phyloP scores from a whole-genome alignment of 257 asterid genomes.

The Jasminum sambac region DNA sequence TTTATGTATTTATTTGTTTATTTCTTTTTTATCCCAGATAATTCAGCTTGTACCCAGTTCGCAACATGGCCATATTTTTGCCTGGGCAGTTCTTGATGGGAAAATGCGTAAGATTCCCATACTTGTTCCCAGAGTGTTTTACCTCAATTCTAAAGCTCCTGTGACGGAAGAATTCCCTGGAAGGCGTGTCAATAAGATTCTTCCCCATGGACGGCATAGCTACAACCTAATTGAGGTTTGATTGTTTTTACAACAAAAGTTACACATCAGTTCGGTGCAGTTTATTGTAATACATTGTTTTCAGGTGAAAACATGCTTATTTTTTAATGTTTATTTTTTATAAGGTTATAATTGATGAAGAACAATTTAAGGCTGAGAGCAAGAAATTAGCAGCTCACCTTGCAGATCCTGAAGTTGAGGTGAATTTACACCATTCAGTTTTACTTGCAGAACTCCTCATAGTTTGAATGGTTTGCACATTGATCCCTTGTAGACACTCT shows the following conservation, averaged over 20 bases:
- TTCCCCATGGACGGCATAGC: constrained; percentile 91
- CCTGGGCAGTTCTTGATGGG: constrained; percentile 96
- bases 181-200: constrained; percentile 82
- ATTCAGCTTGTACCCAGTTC: constrained; percentile 77
- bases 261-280: constrained; percentile 16
- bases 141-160: constrained; percentile 94
- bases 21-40: constrained; percentile 51
- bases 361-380: constrained; percentile 81
- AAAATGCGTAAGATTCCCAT: constrained; percentile 79
- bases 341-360: constrained; percentile 87
- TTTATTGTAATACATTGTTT: constrained; percentile 2
- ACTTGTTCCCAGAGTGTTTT: constrained; percentile 76
- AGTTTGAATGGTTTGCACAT: constrained; percentile 19
- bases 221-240: constrained; percentile 85
- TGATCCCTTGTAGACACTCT: constrained; percentile 11
- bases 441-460: constrained; percentile 1
- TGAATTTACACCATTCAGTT: constrained; percentile 30
- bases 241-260: constrained; percentile 1
- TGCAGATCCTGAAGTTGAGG: constrained; percentile 99
- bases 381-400: constrained; percentile 87
- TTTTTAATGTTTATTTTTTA: constrained; percentile 19
- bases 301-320: constrained; percentile 13
- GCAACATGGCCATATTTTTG: constrained; percentile 75
- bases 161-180: constrained; percentile 96
- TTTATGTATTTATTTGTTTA: constrained; percentile 20